Evolutionary conservation across 2,329 filamentous ascomycete genomes (phyloP), one percentile per base, ranked within the genome.

Genomic region (Ceratocystis cubensis): DNA sequence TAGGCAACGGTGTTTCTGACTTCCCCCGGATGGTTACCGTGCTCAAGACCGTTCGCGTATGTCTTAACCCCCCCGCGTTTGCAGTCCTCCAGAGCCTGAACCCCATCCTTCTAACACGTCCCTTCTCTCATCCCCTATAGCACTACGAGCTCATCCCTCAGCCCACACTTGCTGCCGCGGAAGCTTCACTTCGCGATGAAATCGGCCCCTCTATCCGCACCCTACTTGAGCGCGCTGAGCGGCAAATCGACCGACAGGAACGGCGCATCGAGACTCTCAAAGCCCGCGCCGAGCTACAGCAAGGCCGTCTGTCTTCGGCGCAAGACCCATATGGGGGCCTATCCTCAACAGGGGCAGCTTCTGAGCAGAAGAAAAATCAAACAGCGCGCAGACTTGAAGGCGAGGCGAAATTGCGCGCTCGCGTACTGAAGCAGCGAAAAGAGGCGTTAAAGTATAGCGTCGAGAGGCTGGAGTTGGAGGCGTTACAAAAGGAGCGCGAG

Each of bases 111-210:
- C 22, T 8, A 15, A 22, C 61, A 15, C 25, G 69, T 87, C 91
- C 96, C 77, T 95, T 95, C 76, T 91, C 96, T 75, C 85, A 96
- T 59, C 88, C 53, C 95, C 71, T 8, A 41, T 69, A 95, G 87
- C 92, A 96, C 78, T 96, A 96, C 76, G 92, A 96, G 75, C 85
- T 96, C 53, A 89, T 96, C 71, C 89, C 91, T 17, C 90, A 96
- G 74, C 84, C 88, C 13, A 89, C 89, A 64, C 84, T 96, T 57
- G 86, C 87, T 69, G 83, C 87, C 69, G 92, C 92, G 41, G 92
- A 96, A 76, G 81, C 89, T 70, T 87, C 90, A 3, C 84, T 96
- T 20, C 87, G 91, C 71, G 88, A 90, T 72, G 91, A 96, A 74
- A 94, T 96, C 71, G 87, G 88, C n/a, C 92, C 92, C 7, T 91